Evolutionary conservation across 2,329 filamentous ascomycete species (phyloP), one percentile per base, ranked within the genome.

Genomic region (Aureobasidium sp.): DNA sequence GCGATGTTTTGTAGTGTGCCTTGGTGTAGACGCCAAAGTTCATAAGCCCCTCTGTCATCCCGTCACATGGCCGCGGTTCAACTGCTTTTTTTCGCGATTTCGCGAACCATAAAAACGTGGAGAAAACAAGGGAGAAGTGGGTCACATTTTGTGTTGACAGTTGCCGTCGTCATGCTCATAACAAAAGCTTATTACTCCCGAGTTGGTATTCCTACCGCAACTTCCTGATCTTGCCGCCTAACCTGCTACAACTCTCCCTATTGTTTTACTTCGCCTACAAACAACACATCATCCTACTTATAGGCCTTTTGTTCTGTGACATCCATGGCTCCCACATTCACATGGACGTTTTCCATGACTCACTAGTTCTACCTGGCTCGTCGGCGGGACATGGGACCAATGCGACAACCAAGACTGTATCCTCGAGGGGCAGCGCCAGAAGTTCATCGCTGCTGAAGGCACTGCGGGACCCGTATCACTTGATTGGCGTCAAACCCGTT

Each of bases 321-420:
- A 30, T 44, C 42, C 59, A 61, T 61, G 59, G 59, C 50, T 48
- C 34, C 59, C 59, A 32, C 41, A 49, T 41, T 57, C 59, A 32
- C 59, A 61, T 61, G 59, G 59, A 61, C 59, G 42, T 61, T 61
- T 42, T 61, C 59, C 59, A 61, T 61, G 59, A 61, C 51, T 60
- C 57, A 34, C 45, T 60, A 60, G 51, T 41, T 50, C 30, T 61
- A 44, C 59, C 59, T 39, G 50, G 50, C 42, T 55, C 57, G 57
- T 51, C 57, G 45, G 47, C 49, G 6, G 44, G 3, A 44, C 50
- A 27, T 21, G 14, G 13, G 3, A 3, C 39, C 34, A 49, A 61
- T 54, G 59, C 30, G 16, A 42, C 41, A 37, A 30, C 44, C 16
- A 29, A 30, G n/a, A 58, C 48, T 47, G 30, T 36, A 1, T 14